A percentile compares a stretch with the other conserved stretches of the same genome.
phyloP scores from a whole-genome alignment of 2,329 filamentous ascomycete species.

The Talaromyces sp. region DNA sequence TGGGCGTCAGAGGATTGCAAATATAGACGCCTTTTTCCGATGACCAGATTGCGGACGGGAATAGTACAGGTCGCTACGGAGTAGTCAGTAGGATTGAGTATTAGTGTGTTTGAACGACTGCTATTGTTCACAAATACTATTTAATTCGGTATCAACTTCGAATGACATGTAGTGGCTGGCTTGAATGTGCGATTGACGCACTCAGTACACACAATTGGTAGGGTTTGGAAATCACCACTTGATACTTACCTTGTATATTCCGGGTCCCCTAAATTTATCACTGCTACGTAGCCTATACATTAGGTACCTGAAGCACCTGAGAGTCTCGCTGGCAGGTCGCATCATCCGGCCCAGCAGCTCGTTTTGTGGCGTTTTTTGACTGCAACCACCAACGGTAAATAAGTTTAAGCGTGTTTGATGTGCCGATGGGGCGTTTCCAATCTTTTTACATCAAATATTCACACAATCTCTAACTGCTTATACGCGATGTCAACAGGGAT shows the following conservation, averaged over 20 bases:
- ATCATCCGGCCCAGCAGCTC: neutral
- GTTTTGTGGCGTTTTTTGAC: slow-evolving; percentile 1
- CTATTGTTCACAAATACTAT: neutral
- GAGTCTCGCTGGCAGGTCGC: neutral
- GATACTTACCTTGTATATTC: neutral
- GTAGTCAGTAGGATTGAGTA: neutral
- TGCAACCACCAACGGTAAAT: neutral
- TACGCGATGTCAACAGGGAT: neutral
- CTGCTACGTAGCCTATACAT: neutral
- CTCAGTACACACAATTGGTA: neutral
- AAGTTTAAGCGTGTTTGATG: neutral
- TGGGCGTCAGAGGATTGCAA: neutral
- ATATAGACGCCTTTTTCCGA: neutral
- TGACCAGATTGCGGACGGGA: neutral
- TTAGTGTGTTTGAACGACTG: neutral
- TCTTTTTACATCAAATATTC: neutral
- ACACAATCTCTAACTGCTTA: neutral
- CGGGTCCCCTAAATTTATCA: neutral
- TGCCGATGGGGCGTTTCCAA: neutral
- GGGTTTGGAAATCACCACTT: neutral
- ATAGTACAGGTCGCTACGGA: neutral
- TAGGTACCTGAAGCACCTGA: neutral
- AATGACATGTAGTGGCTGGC: neutral
- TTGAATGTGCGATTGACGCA: neutral
- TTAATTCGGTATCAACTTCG: neutral